Conservation (phyloP, 352 stramenopile genomes). For the Pythium plurisporium region DNA sequence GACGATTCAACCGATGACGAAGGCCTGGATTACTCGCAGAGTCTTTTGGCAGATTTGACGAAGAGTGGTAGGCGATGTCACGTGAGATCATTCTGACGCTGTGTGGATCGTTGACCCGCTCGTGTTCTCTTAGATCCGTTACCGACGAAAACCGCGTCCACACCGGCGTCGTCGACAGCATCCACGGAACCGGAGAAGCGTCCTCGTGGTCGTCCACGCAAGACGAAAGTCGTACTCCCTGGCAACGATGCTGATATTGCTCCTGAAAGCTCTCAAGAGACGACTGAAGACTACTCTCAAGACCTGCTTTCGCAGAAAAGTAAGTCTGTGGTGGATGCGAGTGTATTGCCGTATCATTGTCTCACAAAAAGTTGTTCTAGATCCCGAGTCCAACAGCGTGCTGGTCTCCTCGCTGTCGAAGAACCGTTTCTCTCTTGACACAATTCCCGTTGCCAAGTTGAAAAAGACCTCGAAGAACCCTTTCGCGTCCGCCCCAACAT, state of each 20-base stretch:
- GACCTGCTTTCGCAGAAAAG: slow-evolving; percentile 51
- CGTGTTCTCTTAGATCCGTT: not conserved
- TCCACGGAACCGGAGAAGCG: slow-evolving; percentile 17
- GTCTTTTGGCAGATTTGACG: slow-evolving; percentile 65
- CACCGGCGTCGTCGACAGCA: not conserved
- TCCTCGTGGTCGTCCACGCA: slow-evolving; percentile 23
- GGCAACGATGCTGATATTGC: slow-evolving; percentile 23
- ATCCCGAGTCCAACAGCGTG: slow-evolving; percentile 58
- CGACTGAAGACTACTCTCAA: slow-evolving; percentile 28
- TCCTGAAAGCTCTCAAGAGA: slow-evolving; percentile 37
- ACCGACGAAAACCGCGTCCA: slow-evolving; percentile 6
- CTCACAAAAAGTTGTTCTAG: slow-evolving; percentile 7
- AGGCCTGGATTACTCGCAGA: slow-evolving; percentile 69
- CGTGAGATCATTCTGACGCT: too few species aligned
- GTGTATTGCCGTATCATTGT: not conserved
- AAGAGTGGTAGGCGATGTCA: slow-evolving; percentile 42
- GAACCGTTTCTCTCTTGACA: slow-evolving; percentile 76
- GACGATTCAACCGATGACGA: slow-evolving; percentile 58
- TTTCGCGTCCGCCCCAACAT: slow-evolving; percentile 32
- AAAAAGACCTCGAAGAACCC: slow-evolving; percentile 82
- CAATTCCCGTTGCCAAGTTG: slow-evolving; percentile 68
- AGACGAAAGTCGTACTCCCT: slow-evolving; percentile 25
- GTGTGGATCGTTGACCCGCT: not conserved
- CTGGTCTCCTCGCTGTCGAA: slow-evolving; percentile 50
- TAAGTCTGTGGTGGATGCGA: not conserved